phyloP scores from a whole-genome alignment of 352 stramenopile genomes.

The Globisporangium megalacanthum region DNA sequence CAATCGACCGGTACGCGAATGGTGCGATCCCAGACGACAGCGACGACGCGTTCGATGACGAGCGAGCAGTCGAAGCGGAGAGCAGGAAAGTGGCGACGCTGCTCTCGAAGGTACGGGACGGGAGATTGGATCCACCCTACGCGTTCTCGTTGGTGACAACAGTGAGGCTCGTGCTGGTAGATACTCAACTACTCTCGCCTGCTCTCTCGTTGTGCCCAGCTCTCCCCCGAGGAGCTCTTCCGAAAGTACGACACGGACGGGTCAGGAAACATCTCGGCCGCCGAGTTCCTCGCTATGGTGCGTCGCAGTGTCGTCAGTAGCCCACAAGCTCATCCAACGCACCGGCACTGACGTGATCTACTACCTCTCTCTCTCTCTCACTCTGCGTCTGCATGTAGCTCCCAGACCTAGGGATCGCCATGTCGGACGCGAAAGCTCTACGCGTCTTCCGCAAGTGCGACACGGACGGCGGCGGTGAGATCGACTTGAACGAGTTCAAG shows the following conservation, averaged over 20 bases:
- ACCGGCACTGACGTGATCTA: background rate
- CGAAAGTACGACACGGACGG: slow-evolving; percentile 88
- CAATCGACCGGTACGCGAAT: slow-evolving; percentile 63
- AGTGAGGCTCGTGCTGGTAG: background rate
- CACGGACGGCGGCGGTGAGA: slow-evolving; percentile 84
- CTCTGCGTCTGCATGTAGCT: slow-evolving; percentile 39
- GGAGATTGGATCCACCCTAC: background rate
- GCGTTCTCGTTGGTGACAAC: background rate
- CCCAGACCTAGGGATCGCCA: slow-evolving; percentile 79
- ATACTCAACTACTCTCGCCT: background rate
- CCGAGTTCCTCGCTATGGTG: slow-evolving; percentile 88
- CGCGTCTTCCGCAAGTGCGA: slow-evolving; percentile 91
- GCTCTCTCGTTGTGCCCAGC: slow-evolving; percentile 12
- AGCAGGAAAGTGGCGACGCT: slow-evolving; percentile 65
- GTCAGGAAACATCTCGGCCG: slow-evolving; percentile 86
- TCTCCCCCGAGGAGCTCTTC: slow-evolving; percentile 88
- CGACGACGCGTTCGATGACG: slow-evolving; percentile 19
- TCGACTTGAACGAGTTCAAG: slow-evolving; percentile 92
- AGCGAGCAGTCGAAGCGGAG: slow-evolving; percentile 26
- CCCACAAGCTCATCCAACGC: no score
- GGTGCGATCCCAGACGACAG: slow-evolving; percentile 12
- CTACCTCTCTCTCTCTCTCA: background rate
- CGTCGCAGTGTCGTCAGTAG: slow-evolving; percentile 8
- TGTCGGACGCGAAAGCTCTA: slow-evolving; percentile 86
- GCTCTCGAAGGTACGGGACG: slow-evolving; percentile 44